These are phyloP conservation scores for Colletotrichum tabaci DNA, from an alignment of 2,329 filamentous ascomycete species.

Conservation along the genomic window DNA sequence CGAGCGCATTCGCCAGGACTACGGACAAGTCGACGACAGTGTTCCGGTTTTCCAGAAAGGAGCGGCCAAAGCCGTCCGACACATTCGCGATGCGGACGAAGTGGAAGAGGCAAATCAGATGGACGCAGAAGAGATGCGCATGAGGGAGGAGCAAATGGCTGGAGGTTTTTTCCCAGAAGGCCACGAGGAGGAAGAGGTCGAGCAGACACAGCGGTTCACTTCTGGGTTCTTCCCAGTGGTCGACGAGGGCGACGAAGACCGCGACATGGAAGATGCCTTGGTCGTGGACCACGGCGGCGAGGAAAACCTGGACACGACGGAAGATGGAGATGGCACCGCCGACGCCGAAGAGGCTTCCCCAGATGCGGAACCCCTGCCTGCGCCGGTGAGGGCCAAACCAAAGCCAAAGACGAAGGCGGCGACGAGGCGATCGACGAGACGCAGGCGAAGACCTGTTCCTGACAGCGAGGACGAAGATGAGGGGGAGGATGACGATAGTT, in stretches of 20 bases:
- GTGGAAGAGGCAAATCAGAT: slow-evolving; percentile 1
- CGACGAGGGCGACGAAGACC: slow-evolving; percentile 59
- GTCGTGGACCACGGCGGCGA: slow-evolving; percentile 51
- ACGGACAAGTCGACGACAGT: slow-evolving; percentile 73
- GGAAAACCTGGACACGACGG: neutral
- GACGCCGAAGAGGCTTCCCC: slow-evolving; percentile 9
- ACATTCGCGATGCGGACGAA: neutral
- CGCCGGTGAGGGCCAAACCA: slow-evolving; percentile 31
- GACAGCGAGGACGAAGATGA: slow-evolving; percentile 40
- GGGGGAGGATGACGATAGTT: slow-evolving; percentile 31
- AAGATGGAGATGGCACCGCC: slow-evolving; percentile 2
- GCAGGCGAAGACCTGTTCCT: slow-evolving; percentile 19
- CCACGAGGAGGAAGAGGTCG: slow-evolving; percentile 64
- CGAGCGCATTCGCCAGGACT: slow-evolving; percentile 82
- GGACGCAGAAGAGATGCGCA: slow-evolving; percentile 46
- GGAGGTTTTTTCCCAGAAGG: slow-evolving; percentile 75
- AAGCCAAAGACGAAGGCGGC: slow-evolving; percentile 28
- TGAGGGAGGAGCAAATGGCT: slow-evolving; percentile 66
- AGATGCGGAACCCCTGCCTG: slow-evolving; percentile 17
- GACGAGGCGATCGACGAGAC: slow-evolving; percentile 32
- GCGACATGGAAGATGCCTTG: slow-evolving; percentile 51
- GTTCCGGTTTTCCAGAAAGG: slow-evolving; percentile 68
- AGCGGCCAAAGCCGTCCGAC: slow-evolving; percentile 47
- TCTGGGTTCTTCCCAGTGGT: slow-evolving; percentile 66
- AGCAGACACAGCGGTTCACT: slow-evolving; percentile 49